Conservation (phyloP, 108 stramenopile genomes). For the Ochromonas danica region DNA sequence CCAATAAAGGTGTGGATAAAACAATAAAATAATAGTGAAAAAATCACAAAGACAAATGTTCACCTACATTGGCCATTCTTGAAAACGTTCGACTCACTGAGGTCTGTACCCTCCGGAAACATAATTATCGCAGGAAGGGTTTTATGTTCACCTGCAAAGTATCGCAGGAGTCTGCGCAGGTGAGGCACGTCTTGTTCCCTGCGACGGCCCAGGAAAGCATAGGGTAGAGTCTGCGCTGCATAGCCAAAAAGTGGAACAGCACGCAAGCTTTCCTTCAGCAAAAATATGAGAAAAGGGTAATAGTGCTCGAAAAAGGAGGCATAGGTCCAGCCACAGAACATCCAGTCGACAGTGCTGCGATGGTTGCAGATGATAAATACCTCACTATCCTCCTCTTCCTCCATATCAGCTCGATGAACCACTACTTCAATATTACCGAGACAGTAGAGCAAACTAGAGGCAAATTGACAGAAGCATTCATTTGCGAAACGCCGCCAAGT, state of each 20-base stretch:
- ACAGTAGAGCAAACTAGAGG: constrained; percentile 15
- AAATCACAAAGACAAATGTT: no score
- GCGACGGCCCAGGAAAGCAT: background rate
- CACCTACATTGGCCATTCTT: no score
- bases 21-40: no score
- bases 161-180: no score
- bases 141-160: no score
- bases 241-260: constrained; percentile 5
- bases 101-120: no score
- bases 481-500: constrained; percentile 13
- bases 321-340: constrained; percentile 14
- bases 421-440: constrained; percentile 16
- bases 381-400: constrained; percentile 14
- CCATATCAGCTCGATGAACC: constrained; percentile 14
- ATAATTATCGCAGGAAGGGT: no score
- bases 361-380: constrained; percentile 16
- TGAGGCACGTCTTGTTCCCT: background rate
- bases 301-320: constrained; percentile 14
- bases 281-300: constrained; percentile 17
- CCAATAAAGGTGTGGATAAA: no score
- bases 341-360: constrained; percentile 13
- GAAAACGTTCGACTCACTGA: no score
- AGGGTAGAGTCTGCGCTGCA: constrained; percentile 8
- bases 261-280: constrained; percentile 9
- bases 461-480: constrained; percentile 16